Conservation (phyloP, 164 flowering plant species). For the Chimonanthus salicifolius region DNA sequence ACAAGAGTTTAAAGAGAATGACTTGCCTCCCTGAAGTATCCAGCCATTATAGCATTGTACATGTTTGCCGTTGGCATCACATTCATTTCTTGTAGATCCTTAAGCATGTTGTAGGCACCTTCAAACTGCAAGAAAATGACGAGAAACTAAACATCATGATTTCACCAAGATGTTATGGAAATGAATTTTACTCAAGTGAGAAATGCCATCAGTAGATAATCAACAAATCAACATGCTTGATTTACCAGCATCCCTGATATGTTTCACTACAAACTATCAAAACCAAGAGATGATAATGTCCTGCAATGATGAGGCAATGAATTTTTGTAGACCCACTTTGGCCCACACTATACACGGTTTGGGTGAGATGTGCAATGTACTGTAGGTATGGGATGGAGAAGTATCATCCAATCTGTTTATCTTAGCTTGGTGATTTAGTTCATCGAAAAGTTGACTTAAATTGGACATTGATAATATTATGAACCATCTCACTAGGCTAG, state of each 20-base stretch:
- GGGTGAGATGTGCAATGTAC: too few relatives aligned
- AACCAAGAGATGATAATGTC: too few relatives aligned
- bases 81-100: constrained; percentile 43
- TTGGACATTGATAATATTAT: too few relatives aligned
- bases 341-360: too few relatives aligned
- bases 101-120: constrained; percentile 66
- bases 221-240: neutral
- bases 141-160: neutral
- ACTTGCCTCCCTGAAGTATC: constrained; percentile 70
- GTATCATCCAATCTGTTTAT: too few relatives aligned
- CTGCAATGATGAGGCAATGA: too few relatives aligned
- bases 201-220: neutral
- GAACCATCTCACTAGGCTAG: too few relatives aligned
- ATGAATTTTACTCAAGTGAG: neutral
- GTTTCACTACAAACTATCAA: too few relatives aligned
- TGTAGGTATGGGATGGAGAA: too few relatives aligned
- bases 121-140: constrained; percentile 47
- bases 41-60: constrained; percentile 76
- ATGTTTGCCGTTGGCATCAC: constrained; percentile 50
- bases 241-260: neutral
- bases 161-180: neutral
- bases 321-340: too few relatives aligned
- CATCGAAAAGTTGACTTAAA: too few relatives aligned
- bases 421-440: too few relatives aligned
- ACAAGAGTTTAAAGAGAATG: constrained; percentile 4